Evolutionary conservation across 1,284 basidiomycete species (phyloP).

Genomic region (Lignosus rhinocerotis): DNA sequence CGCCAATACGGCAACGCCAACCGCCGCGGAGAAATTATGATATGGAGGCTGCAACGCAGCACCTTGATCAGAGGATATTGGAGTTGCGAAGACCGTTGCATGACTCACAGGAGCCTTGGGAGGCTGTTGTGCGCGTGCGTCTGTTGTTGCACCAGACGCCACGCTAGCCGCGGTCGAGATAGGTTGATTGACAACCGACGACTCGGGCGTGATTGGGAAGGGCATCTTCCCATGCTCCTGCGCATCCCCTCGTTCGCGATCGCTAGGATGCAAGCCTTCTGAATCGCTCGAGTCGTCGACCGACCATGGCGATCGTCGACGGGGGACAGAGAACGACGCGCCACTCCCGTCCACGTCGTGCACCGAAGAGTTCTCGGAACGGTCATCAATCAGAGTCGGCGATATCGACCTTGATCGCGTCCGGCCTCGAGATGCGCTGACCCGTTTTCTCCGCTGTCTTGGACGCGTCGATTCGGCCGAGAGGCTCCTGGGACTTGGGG

Average conservation of each 20-base stretch:
- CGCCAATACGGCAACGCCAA: constrained; percentile 58
- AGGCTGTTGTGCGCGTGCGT: constrained; percentile 18
- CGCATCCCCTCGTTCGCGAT: constrained; percentile 22
- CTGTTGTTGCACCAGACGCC: constrained; percentile 17
- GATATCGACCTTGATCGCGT: constrained; percentile 34
- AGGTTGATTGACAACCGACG: constrained; percentile 42
- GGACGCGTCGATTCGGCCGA: constrained; percentile 54
- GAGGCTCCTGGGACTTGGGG: constrained; percentile 70
- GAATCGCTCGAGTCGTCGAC: constrained; percentile 42
- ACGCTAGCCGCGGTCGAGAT: constrained; percentile 32
- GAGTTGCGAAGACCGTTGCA: background rate
- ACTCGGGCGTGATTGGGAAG: constrained; percentile 46
- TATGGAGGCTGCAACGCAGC: constrained; percentile 17
- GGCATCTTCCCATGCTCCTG: constrained; percentile 27
- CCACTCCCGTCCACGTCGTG: constrained; percentile 26
- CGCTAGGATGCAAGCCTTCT: constrained; percentile 30
- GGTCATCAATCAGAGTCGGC: constrained; percentile 32
- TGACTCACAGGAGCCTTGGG: constrained; percentile 21
- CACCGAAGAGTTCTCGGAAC: constrained; percentile 8
- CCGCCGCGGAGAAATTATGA: constrained; percentile 39
- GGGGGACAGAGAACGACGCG: constrained; percentile 33
- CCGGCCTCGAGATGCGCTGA: constrained; percentile 34
- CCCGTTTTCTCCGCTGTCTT: constrained; percentile 33
- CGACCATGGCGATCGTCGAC: constrained; percentile 42
- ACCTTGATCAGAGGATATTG: constrained; percentile 4